These are phyloP conservation scores for Colletotrichum coccodes DNA, from an alignment of 2,329 filamentous ascomycete genomes.

Conservation along the genomic window DNA sequence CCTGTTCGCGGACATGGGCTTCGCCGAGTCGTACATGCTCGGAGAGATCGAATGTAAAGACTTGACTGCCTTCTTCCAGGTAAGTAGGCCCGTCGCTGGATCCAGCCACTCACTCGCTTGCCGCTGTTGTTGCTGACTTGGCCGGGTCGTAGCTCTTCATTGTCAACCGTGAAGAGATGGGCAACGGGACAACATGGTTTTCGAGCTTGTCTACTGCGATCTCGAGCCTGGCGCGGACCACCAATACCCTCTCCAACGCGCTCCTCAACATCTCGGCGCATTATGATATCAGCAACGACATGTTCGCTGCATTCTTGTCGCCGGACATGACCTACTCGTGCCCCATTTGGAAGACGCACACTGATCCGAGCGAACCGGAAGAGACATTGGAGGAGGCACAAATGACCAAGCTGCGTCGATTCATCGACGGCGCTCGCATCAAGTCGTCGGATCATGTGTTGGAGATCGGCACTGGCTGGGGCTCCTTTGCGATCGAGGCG, in stretches of 20 bases:
- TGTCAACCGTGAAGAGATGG: conserved; percentile 70
- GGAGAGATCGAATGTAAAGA: conserved; percentile 75
- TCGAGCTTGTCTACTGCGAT: conserved; percentile 68
- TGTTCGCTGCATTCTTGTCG: conserved; percentile 79
- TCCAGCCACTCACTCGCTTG: neutral
- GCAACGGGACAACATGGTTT: conserved; percentile 71
- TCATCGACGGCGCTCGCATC: conserved; percentile 73
- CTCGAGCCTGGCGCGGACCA: conserved; percentile 65
- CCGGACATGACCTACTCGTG: conserved; percentile 83
- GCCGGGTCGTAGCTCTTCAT: conserved; percentile 70
- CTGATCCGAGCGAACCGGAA: conserved; percentile 49
- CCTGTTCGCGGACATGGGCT: conserved; percentile 80
- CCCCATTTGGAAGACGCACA: conserved; percentile 68
- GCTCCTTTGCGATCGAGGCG: conserved; percentile 77
- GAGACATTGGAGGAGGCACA: conserved; percentile 75
- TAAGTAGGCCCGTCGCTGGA: conserved; percentile 43
- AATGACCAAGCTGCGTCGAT: conserved; percentile 72
- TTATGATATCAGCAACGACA: conserved; percentile 81
- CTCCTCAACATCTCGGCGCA: conserved; percentile 76
- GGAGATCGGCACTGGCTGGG: conserved; percentile 82
- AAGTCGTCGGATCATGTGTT: conserved; percentile 74
- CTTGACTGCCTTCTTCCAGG: conserved; percentile 75
- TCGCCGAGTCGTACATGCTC: conserved; percentile 79
- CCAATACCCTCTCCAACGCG: conserved; percentile 67
- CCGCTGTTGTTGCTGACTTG: conserved; percentile 30